Percentiles rank a stretch among this genome's conserved stretches.
Conservation (phyloP, 306 rosid genomes). For the Heteromeles arbutifolia region DNA sequence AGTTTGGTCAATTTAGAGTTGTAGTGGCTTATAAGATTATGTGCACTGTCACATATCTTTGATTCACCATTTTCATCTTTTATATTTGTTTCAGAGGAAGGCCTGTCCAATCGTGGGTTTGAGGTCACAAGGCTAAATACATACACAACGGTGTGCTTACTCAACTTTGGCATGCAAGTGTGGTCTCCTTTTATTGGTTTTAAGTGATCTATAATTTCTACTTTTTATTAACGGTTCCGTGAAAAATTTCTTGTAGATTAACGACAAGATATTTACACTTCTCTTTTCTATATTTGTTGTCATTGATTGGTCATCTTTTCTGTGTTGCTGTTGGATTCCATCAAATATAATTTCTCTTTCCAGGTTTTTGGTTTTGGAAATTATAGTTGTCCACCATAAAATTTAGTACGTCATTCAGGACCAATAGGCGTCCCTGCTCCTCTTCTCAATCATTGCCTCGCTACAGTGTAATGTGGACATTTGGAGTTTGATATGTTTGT, state of each 20-base stretch:
- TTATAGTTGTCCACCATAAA: background rate
- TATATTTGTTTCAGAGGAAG: conserved; percentile 59
- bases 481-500: conserved; percentile 6
- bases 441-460: background rate
- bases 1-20: background rate
- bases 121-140: conserved; percentile 86
- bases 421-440: background rate
- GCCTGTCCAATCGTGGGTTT: conserved; percentile 83
- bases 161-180: conserved; percentile 9
- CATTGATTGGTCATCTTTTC: background rate
- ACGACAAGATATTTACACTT: background rate
- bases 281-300: background rate
- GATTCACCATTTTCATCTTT: background rate
- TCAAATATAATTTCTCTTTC: background rate
- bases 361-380: background rate
- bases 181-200: background rate
- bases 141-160: conserved; percentile 71
- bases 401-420: background rate
- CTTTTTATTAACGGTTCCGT: background rate
- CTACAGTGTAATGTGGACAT: background rate
- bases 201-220: background rate
- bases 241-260: background rate
- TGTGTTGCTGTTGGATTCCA: background rate
- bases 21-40: background rate
- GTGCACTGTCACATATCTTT: background rate